Percentiles rank a stretch among this genome's conserved stretches.
Conservation (phyloP, 1,139 yeast genomes). For the Geotrichum cucujoidarum region DNA sequence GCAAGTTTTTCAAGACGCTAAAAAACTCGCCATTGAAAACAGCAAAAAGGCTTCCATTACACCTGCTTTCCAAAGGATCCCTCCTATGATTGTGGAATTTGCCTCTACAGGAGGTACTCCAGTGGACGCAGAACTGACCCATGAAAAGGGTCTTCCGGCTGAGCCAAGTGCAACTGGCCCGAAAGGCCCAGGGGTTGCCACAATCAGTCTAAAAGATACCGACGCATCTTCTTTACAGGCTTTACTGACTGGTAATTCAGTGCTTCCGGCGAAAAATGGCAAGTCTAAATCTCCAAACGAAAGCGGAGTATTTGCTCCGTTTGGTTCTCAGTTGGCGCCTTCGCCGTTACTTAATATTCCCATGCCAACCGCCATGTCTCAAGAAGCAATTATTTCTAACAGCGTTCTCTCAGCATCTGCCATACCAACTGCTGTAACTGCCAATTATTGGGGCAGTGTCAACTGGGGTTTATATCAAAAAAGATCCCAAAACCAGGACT, state of each 20-base stretch:
- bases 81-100: conserved; percentile 73
- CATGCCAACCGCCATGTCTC: conserved; percentile 67
- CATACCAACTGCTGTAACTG: conserved; percentile 77
- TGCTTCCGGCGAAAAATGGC: conserved; percentile 5
- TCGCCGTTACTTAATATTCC: conserved; percentile 54
- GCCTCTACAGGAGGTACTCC: conserved; percentile 61
- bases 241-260: conserved; percentile 21
- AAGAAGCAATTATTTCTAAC: conserved; percentile 64
- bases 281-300: conserved; percentile 12
- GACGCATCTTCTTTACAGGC: conserved; percentile 17
- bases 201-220: conserved; percentile 8
- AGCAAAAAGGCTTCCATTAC: conserved; percentile 42
- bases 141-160: conserved; percentile 11
- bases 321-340: conserved; percentile 32
- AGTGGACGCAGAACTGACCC: conserved; percentile 21
- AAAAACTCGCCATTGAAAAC: conserved; percentile 46
- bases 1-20: conserved; percentile 61
- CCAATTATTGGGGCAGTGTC: conserved; percentile 90
- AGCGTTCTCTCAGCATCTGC: conserved; percentile 54
- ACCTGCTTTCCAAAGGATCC: conserved; percentile 62
- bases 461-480: conserved; percentile 41
- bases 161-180: conserved; percentile 10
- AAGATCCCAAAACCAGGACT: background rate
- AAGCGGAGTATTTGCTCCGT: conserved; percentile 31
- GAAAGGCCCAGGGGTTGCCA: background rate